These are phyloP conservation scores for Isabelozyma pseudorhagii DNA, from an alignment of 805 yeast genomes.

Conservation along the genomic window DNA sequence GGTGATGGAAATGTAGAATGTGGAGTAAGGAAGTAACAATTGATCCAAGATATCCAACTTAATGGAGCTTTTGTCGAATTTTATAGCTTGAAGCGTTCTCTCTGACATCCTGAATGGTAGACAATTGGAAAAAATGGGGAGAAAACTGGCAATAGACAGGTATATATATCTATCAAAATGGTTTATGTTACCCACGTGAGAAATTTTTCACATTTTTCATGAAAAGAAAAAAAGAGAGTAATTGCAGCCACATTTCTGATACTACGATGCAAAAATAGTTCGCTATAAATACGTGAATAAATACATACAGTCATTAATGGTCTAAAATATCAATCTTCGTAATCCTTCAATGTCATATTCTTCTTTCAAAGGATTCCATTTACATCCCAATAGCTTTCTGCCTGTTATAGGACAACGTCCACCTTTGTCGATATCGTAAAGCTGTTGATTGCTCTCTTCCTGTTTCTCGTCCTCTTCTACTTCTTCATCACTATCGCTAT, in stretches of 20 bases:
- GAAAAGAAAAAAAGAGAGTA: no score
- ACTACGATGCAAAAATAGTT: neutral
- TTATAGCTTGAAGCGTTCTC: slow-evolving; percentile 56
- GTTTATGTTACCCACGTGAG: neutral
- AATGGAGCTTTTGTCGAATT: slow-evolving; percentile 47
- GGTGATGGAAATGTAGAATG: slow-evolving; percentile 60
- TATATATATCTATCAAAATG: no score
- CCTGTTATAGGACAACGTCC: slow-evolving; percentile 87
- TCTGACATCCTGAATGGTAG: neutral
- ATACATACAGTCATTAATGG: neutral
- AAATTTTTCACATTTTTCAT: neutral
- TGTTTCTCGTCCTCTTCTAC: slow-evolving; percentile 9
- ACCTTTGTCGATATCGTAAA: slow-evolving; percentile 41
- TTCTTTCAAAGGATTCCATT: slow-evolving; percentile 51
- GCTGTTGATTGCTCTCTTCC: neutral
- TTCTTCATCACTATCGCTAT: slow-evolving; percentile 14
- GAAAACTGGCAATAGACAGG: neutral
- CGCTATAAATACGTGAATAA: neutral
- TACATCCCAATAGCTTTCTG: slow-evolving; percentile 66
- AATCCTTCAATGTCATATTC: slow-evolving; percentile 76
- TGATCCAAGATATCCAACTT: slow-evolving; percentile 74
- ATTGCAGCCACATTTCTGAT: neutral
- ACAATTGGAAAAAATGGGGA: neutral
- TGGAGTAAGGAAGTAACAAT: slow-evolving; percentile 73
- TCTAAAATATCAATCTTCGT: slow-evolving; percentile 64